These are phyloP conservation scores for Globisporangium nodosum DNA, from an alignment of 352 stramenopile genomes.

Conservation along the genomic window DNA sequence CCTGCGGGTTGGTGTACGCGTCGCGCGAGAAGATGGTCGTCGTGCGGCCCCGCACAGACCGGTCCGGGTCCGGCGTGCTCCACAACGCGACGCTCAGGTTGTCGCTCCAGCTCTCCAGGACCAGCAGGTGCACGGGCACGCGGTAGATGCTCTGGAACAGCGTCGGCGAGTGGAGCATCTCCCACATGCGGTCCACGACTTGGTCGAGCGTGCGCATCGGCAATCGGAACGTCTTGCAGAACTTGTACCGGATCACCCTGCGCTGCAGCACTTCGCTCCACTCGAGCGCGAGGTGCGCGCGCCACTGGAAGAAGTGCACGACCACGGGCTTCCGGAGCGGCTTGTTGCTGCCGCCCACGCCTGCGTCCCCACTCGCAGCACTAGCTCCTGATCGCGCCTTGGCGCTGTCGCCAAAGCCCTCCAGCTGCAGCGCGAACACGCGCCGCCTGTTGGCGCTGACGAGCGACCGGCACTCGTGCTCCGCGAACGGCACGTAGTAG, in stretches of 20 bases:
- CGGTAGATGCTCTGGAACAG: conserved; percentile 5
- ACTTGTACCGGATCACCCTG: conserved; percentile 7
- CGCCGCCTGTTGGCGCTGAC: neutral
- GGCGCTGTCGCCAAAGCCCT: neutral
- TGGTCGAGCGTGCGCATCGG: neutral
- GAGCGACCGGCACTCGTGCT: conserved; percentile 5
- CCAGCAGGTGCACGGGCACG: conserved; percentile 4
- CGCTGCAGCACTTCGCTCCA: neutral
- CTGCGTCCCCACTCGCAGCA: neutral
- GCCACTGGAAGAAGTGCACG: conserved; percentile 9
- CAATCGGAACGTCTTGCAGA: conserved; percentile 5
- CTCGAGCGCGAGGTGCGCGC: neutral
- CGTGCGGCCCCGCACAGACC: neutral
- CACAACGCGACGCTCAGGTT: conserved; percentile 9
- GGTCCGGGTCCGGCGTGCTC: conserved; percentile 5
- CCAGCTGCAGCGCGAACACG: neutral
- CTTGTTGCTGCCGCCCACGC: neutral
- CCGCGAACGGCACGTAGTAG: conserved; percentile 8
- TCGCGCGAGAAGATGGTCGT: neutral
- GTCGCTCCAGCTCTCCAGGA: conserved; percentile 6
- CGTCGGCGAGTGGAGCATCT: conserved; percentile 6
- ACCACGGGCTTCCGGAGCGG: neutral
- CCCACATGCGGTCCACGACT: conserved; percentile 1
- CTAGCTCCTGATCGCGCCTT: too few species aligned
- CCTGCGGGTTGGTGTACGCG: neutral